Evolutionary conservation across 306 rosid species (phyloP), one percentile per base, ranked within the genome.

Genomic region (Sechiopsis laciniata): DNA sequence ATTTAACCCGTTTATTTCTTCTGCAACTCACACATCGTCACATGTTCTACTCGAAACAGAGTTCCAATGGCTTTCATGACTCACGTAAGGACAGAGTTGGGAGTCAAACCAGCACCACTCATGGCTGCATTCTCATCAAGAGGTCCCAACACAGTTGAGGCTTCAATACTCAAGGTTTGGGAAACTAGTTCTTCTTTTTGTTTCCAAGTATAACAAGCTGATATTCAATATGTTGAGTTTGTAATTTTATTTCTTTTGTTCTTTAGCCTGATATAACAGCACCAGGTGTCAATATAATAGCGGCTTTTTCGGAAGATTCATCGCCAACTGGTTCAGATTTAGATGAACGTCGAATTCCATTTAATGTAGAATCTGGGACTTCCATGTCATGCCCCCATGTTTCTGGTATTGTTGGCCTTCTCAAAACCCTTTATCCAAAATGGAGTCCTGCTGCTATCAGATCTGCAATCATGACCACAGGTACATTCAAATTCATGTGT

Each of bases 51-150:
- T 24, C 19, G 17, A 29, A 42, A 53, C 77, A 89, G 94, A 76
- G 74, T 2, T 48, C 92, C 97, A 0, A 1, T 51, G 74, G 91
- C 94, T 68, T 73, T 16, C 78, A 72, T 89, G 22, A 80, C 86
- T 70, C 68, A 3, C 1, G 83, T 64, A 40, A 76, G 42, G 59
- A 88, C 96, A 19, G 50, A 66, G 58, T 2, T 83, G 6, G 86
- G 77, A 32, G 6, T 5, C 26, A 79, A 81, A 45, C 85, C 88
- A 35, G 73, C 91, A 29, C 97, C 96, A 17, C 0, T 46, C 19
- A n/a, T 91, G 74, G 91, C 91, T 74, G 2, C 84, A 20, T 89
- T 89, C 84, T 91, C 97, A 46, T 83, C 94, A 37, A 85, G 96
- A 56, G 97, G 97, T 1, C 97, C 97, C 32, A 85, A 70, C 71